phyloP scores from a whole-genome alignment of 306 rosid species.

The Vigna unguiculata region DNA sequence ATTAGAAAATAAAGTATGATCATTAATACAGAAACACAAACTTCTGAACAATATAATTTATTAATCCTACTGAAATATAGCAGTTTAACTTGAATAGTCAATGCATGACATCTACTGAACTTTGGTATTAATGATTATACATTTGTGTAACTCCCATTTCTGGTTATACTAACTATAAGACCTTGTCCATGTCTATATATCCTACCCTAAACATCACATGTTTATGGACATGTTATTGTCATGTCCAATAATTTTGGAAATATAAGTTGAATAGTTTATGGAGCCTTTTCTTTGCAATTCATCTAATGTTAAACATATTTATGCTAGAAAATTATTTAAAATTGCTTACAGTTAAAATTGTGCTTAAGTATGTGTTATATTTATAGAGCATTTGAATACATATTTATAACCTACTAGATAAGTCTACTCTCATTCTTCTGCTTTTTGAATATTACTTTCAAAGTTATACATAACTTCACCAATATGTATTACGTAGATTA shows the following conservation, averaged over 20 bases:
- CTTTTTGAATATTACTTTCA: constrained; percentile 1
- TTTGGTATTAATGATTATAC: constrained; percentile 3
- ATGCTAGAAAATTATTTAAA: constrained; percentile 8
- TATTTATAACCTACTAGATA: constrained; percentile 1
- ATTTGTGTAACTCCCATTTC: constrained; percentile 24
- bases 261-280: constrained; percentile 13
- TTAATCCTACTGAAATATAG: constrained; percentile 16
- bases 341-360: constrained; percentile 6
- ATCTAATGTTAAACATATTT: constrained; percentile 3
- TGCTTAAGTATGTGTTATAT: background rate
- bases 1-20: constrained; percentile 34
- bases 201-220: constrained; percentile 8
- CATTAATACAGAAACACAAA: constrained; percentile 31
- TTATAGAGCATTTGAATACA: background rate
- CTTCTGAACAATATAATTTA: constrained; percentile 32
- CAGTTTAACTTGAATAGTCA: constrained; percentile 22
- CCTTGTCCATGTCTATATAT: background rate
- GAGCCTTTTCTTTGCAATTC: constrained; percentile 1
- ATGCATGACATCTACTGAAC: constrained; percentile 12
- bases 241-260: constrained; percentile 12
- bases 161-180: background rate
- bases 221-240: too few relatives aligned
- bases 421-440: background rate
- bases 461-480: constrained; percentile 20
- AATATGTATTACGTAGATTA: constrained; percentile 11